Evolutionary conservation across 2,329 filamentous ascomycete genomes (phyloP), one percentile per base, ranked within the genome.

Genomic region (Pleurostoma richardsiae): DNA sequence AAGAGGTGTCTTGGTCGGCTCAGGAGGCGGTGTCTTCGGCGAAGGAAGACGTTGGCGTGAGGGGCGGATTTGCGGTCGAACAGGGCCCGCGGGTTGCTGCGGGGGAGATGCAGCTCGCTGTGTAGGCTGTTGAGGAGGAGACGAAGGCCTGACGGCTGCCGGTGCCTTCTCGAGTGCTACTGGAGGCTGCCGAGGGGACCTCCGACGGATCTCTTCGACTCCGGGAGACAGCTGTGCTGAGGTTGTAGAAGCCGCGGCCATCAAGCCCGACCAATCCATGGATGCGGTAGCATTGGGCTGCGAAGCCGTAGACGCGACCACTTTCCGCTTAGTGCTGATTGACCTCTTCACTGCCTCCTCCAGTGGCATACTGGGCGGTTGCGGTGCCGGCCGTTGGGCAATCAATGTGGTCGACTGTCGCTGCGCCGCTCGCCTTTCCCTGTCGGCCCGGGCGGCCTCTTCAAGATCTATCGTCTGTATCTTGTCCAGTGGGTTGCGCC

Each of bases 221-320:
- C 68, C 70, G 0, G 77, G 77, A 4, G 78, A 81, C 5, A 76
- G 58, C 54, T 79, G 71, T 6, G 71, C 66, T 2, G 71, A 74
- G 8, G 72, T 74, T 4, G 70, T 72, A 10, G 61, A 64, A 2
- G 68, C 72, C 43, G 63, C 62, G 3, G 58, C 57, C 49, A 56
- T 60, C 30, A 56, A 63, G 56, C 46, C 59, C 19, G 19, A 19
- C 19, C 19, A 19, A 19, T 19, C 19, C 30, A 57, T 63, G 44
- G 46, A 56, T 26, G 54, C 53, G 48, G 50, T 54, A 49, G 49
- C 29, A 39, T 47, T 54, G 19, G 54, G 55, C 28, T 52, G 53
- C 10, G 54, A 56, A 2, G 50, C 43, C 7, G 56, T 48, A 4
- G 62, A 60, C 6, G 54, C 57, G 7, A 71, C 55, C 30, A 69